phyloP scores from a whole-genome alignment of 768 basidiomycete genomes.

The Tulasnella sp. region DNA sequence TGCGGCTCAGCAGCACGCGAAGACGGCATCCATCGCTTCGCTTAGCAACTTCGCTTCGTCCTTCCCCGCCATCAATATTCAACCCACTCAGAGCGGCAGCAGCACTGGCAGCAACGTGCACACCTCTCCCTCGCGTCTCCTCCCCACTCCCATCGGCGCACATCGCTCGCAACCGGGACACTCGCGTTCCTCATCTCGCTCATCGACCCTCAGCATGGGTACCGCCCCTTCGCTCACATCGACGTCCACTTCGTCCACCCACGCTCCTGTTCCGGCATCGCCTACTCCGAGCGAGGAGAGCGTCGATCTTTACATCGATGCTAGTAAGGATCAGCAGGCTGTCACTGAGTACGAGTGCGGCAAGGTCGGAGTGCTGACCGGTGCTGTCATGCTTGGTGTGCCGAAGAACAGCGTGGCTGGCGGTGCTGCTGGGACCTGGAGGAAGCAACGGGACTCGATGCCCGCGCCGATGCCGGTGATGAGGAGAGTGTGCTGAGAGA shows the following conservation, averaged over 20 bases:
- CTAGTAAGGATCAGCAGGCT: constrained; percentile 1
- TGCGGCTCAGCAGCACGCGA: constrained; percentile 2
- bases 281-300: constrained; percentile 7
- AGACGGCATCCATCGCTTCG: neutral
- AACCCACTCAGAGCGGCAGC: neutral
- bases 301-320: constrained; percentile 12
- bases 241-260: neutral
- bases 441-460: neutral
- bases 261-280: neutral
- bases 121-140: neutral
- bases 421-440: neutral
- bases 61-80: neutral
- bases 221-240: neutral
- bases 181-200: constrained; percentile 1
- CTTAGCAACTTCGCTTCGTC: neutral
- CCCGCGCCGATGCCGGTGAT: neutral
- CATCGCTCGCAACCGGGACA: neutral
- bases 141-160: neutral
- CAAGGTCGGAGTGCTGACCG: constrained; percentile 19
- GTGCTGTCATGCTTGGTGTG: constrained; percentile 19
- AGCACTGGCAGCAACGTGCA: neutral
- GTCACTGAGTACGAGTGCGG: constrained; percentile 20
- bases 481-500: too few relatives aligned
- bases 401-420: constrained; percentile 9
- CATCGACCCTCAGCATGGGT: neutral